Evolutionary conservation across 495 filamentous ascomycete genomes (phyloP), one percentile per base, ranked within the genome.

Genomic region (Aspergillus biplanus): DNA sequence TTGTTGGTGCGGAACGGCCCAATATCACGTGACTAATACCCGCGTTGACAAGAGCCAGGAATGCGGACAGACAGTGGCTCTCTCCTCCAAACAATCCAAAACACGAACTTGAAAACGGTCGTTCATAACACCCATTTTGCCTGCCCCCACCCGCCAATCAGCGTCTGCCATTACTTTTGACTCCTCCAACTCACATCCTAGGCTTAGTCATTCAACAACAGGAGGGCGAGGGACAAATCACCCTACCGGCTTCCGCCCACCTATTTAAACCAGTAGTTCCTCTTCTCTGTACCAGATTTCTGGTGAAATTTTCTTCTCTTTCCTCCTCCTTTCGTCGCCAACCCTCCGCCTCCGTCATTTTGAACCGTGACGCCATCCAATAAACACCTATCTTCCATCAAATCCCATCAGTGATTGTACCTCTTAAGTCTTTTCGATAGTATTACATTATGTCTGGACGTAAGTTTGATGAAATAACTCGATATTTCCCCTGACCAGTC

Each of bases 391-490:
- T 44, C 37, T 73, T 64, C 57, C 70, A 75, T 73, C 74, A 57
- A 58, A 66, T 68, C 70, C 58, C 65, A 74, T 74, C 67, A 8
- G 64, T 52, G 55, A 61, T 66, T 50, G 65, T 65, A 35, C 60
- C 47, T 63, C 53, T 64, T 68, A 65, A 44, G 21, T n/a, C 31
- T 62, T 57, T 55, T 67, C 18, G 16, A 62, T 61, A 56, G 50
- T 70, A 52, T 65, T 71, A 75, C 85, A 92, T 78, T 66, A 97
- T 97, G 92, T 93, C 92, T 92, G 92, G 92, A 91, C 92, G 92
- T 97, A 86, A 91, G 92, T 93, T 74, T 63, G 69, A 9, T 44
- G 31, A 13, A 55, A 12, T 42, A 50, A 68, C 27, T 44, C 3
- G 11, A 44, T n/a, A 44, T 44, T 44, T 44, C n/a, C 39, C 39